Conservation (phyloP, 805 yeast species). For the Jamesozyma gamospora region DNA sequence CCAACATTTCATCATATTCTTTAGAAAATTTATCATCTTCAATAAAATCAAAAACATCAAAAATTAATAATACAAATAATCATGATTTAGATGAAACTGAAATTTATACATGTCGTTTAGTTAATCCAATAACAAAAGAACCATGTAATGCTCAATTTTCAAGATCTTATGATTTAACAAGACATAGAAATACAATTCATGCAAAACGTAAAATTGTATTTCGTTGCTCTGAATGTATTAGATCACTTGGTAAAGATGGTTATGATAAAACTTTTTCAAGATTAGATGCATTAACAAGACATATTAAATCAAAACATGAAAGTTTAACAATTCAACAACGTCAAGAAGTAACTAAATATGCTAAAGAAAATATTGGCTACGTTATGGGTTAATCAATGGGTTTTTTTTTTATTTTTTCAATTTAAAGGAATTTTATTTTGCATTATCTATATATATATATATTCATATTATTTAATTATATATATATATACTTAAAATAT, state of each 20-base stretch:
- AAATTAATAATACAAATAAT: not conserved
- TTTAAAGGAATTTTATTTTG: too few relatives aligned
- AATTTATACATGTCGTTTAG: constrained; percentile 11
- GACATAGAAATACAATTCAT: constrained; percentile 96
- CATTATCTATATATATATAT: not conserved
- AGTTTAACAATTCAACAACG: constrained; percentile 42
- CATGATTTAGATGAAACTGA: constrained; percentile 2
- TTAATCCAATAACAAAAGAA: constrained; percentile 20
- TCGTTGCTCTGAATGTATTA: constrained; percentile 74
- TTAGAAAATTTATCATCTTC: not conserved
- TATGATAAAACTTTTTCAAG: constrained; percentile 78
- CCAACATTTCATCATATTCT: not conserved
- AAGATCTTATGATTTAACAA: constrained; percentile 84
- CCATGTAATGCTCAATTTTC: constrained; percentile 49
- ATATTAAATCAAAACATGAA: constrained; percentile 84
- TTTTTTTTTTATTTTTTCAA: too few relatives aligned
- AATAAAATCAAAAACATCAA: not conserved
- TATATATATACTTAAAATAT: not conserved
- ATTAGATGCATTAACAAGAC: constrained; percentile 90
- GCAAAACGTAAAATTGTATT: constrained; percentile 77
- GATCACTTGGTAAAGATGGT: constrained; percentile 32
- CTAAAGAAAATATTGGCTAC: constrained; percentile 69
- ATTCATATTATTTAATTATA: not conserved
- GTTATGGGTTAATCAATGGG: constrained; percentile 5
- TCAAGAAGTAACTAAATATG: constrained; percentile 59